Conservation (phyloP, 2,329 filamentous ascomycete genomes). For the Verticillium isaacii region DNA sequence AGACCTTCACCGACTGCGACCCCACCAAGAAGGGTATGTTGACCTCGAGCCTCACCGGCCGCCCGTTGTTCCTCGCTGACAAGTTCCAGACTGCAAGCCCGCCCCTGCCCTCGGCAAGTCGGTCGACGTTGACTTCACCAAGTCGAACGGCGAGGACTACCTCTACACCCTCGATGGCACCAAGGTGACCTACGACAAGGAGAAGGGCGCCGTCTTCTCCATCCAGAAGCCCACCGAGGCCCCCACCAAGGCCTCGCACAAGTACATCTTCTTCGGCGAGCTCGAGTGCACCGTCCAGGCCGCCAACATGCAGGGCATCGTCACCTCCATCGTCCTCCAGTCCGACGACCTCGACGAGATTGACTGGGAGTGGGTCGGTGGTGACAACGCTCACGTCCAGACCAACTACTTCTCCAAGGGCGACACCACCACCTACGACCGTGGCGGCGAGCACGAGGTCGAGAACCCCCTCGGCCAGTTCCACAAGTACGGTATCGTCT, state of each 20-base stretch:
- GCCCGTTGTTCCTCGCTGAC: neutral
- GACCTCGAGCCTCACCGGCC: neutral
- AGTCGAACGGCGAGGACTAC: constrained; percentile 58
- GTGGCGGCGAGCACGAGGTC: constrained; percentile 59
- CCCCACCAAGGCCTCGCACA: constrained; percentile 69
- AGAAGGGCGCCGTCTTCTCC: constrained; percentile 51
- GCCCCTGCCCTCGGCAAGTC: constrained; percentile 70
- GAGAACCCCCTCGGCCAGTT: constrained; percentile 46
- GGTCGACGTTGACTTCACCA: constrained; percentile 69
- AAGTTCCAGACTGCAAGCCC: constrained; percentile 56
- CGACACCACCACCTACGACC: constrained; percentile 65
- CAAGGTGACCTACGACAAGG: constrained; percentile 37
- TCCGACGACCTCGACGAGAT: constrained; percentile 92
- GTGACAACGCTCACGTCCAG: constrained; percentile 69
- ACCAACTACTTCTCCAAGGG: constrained; percentile 83
- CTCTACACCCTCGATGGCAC: constrained; percentile 45
- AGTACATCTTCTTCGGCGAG: constrained; percentile 96
- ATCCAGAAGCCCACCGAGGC: constrained; percentile 64
- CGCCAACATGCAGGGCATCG: constrained; percentile 76
- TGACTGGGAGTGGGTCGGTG: constrained; percentile 93
- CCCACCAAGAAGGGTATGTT: constrained; percentile 45
- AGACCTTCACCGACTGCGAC: constrained; percentile 54
- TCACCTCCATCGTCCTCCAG: constrained; percentile 85
- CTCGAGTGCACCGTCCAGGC: constrained; percentile 76
- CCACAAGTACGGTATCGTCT: constrained; percentile 66